These are phyloP conservation scores for Cocos nucifera DNA, from an alignment of 176 grass and related monocot species.

Conservation along the genomic window DNA sequence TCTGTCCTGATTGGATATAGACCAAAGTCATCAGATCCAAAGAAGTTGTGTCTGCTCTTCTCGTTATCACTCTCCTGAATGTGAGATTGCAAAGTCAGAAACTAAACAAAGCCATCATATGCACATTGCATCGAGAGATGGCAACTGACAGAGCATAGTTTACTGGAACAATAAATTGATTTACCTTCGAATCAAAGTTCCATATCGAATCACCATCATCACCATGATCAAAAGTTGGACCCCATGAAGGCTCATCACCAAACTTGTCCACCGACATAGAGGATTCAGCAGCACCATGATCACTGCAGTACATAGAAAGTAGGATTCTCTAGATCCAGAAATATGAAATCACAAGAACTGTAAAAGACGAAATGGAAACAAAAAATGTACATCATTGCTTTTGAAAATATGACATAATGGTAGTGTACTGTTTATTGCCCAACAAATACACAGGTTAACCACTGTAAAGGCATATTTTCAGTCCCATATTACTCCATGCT, in stretches of 20 bases:
- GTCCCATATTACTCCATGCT: too few species aligned
- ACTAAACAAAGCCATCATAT: not conserved
- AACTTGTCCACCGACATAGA: constrained; percentile 48
- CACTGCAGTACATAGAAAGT: constrained; percentile 48
- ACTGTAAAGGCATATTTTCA: too few species aligned
- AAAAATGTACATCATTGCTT: too few species aligned
- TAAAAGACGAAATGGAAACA: too few species aligned
- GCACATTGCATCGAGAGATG: too few species aligned
- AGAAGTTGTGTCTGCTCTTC: constrained; percentile 56
- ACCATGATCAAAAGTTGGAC: constrained; percentile 73
- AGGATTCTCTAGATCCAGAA: constrained; percentile 13
- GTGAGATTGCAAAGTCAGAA: constrained; percentile 17
- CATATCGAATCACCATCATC: constrained; percentile 79
- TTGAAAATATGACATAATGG: too few species aligned
- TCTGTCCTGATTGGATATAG: constrained; percentile 62
- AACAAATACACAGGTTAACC: too few species aligned
- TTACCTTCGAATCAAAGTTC: constrained; percentile 60
- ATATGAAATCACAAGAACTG: too few species aligned
- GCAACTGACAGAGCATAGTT: too few species aligned
- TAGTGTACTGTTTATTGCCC: too few species aligned
- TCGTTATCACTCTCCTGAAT: constrained; percentile 63
- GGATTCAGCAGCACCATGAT: constrained; percentile 51
- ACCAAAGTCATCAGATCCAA: constrained; percentile 53
- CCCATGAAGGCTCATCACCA: constrained; percentile 45
- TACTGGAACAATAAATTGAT: not conserved